A percentile compares a stretch with the other conserved stretches of the same genome.
Evolutionary conservation across 2,329 filamentous ascomycete genomes (phyloP).

Genomic region (Aspergillus sp.): DNA sequence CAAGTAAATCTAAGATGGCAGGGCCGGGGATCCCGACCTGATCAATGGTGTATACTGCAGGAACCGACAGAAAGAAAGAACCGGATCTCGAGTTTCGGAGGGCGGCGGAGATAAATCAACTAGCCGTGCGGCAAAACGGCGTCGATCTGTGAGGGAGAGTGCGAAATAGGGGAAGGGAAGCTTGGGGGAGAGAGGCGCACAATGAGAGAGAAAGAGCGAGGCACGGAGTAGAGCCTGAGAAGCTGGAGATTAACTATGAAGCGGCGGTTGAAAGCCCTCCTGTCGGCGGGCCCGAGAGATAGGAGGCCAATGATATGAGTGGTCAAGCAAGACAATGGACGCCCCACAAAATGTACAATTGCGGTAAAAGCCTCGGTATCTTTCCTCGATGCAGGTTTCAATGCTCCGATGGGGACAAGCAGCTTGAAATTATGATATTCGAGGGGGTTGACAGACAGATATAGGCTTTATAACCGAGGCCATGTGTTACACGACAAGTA

Average conservation of each 20-base stretch:
- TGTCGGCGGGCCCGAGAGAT: neutral
- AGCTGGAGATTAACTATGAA: neutral
- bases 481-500: neutral
- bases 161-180: neutral
- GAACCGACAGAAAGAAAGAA: neutral
- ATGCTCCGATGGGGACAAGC: neutral
- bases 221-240: neutral
- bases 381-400: neutral
- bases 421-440: neutral
- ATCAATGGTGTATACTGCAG: neutral
- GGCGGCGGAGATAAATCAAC: neutral
- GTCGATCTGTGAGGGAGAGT: neutral
- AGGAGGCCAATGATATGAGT: neutral
- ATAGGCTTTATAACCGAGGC: neutral
- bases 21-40: neutral
- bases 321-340: neutral
- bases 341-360: neutral
- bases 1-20: neutral
- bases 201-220: neutral
- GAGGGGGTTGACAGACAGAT: neutral
- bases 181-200: neutral
- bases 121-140: neutral
- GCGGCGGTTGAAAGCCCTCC: neutral
- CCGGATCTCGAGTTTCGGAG: neutral
- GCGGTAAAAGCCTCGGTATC: constrained; percentile 7